Evolutionary conservation across 345 rosid genomes (phyloP).

Genomic region (Eucalyptus erythrocorys): DNA sequence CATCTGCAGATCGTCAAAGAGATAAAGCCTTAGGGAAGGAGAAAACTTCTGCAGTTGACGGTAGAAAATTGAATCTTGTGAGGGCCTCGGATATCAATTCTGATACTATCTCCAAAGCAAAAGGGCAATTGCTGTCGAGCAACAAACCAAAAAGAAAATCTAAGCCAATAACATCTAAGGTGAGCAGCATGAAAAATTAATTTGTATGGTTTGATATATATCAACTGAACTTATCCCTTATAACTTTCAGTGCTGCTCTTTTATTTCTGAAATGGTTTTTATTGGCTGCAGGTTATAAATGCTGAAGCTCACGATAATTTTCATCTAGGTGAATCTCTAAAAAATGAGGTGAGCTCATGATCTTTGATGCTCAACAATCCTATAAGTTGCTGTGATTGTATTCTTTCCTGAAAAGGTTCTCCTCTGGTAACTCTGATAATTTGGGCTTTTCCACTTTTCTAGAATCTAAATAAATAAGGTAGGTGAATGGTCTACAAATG

Average conservation of each 20-base stretch:
- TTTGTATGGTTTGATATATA: background rate
- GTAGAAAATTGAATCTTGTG: slow-evolving; percentile 42
- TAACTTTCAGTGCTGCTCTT: background rate
- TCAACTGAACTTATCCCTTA: background rate
- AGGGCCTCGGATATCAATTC: slow-evolving; percentile 16
- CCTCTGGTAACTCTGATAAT: background rate
- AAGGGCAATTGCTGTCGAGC: slow-evolving; percentile 17
- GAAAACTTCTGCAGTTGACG: slow-evolving; percentile 29
- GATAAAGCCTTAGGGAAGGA: slow-evolving; percentile 30
- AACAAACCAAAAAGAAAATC: slow-evolving; percentile 44
- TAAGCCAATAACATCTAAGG: slow-evolving; percentile 27
- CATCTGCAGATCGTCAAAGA: slow-evolving; percentile 27
- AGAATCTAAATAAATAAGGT: background rate
- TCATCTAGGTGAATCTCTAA: slow-evolving; percentile 13
- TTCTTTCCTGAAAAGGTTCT: background rate
- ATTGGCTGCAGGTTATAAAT: slow-evolving; percentile 31
- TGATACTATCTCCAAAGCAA: slow-evolving; percentile 25
- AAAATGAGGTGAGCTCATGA: slow-evolving; percentile 29
- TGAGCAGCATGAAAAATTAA: background rate
- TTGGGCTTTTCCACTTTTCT: background rate
- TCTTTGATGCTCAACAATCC: background rate
- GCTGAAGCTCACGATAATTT: slow-evolving; percentile 24
- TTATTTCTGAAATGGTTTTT: background rate
- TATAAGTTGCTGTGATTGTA: background rate
- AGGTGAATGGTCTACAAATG: background rate